A percentile compares a stretch with the other conserved stretches of the same genome.
Evolutionary conservation across 495 filamentous ascomycete genomes (phyloP).

Genomic region (Geoglossum glabrum): DNA sequence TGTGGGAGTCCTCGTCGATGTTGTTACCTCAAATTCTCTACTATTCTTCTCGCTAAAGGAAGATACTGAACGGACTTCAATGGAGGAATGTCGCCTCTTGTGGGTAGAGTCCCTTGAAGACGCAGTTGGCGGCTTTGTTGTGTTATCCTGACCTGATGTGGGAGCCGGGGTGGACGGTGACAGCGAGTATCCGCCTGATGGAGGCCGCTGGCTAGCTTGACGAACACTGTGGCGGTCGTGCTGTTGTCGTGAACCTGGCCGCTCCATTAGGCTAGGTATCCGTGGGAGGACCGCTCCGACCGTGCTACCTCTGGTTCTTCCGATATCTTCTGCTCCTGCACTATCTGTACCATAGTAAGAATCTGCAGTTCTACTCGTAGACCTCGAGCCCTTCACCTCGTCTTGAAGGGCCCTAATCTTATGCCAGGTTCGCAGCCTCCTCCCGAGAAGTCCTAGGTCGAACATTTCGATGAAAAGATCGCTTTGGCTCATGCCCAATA

Average conservation of each 20-base stretch:
- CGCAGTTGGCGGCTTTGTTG: conserved; percentile 48
- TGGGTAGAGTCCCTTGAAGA: conserved; percentile 70
- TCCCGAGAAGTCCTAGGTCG: conserved; percentile 76
- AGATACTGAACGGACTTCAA: conserved; percentile 34
- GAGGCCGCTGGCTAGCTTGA: conserved; percentile 12
- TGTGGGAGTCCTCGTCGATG: background rate
- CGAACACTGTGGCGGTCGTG: background rate
- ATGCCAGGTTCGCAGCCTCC: conserved; percentile 83
- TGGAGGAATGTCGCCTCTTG: conserved; percentile 70
- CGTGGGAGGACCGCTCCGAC: conserved; percentile 34
- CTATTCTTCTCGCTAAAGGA: conserved; percentile 4
- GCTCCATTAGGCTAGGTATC: conserved; percentile 35
- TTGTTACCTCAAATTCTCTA: background rate
- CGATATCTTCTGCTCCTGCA: background rate
- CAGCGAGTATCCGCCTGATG: conserved; percentile 6
- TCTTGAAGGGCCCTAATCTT: conserved; percentile 79
- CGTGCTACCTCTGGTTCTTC: conserved; percentile 12
- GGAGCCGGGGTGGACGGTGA: conserved; percentile 22
- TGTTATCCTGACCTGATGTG: conserved; percentile 31
- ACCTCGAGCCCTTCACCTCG: conserved; percentile 36
- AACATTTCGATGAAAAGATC: conserved; percentile 89
- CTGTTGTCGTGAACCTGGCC: conserved; percentile 12
- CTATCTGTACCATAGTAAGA: background rate
- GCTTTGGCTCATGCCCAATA: conserved; percentile 86
- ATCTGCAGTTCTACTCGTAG: conserved; percentile 3